Evolutionary conservation across 768 basidiomycete genomes (phyloP), one percentile per base, ranked within the genome.

Genomic region (Coprinellus micaceus): DNA sequence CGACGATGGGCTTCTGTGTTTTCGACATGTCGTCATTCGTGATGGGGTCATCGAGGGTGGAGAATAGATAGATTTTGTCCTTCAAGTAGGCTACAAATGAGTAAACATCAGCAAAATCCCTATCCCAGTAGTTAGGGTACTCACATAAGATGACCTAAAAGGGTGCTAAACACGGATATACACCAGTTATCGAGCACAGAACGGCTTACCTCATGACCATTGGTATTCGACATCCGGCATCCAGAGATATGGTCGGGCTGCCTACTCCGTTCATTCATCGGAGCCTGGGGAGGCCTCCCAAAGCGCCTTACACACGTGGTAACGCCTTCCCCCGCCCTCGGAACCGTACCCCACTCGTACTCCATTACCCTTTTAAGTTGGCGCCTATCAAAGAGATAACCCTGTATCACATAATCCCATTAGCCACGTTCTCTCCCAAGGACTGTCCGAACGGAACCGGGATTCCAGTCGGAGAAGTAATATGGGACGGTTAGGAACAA

Each of bases 271-370:
- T 77, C 74, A 40, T 69, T 70, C 33, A 59, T 60, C 54, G 29
- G 13, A 21, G 30, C 33, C 25, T 26, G 61, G 25, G 59, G 61
- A 3, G 66, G 62, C 53, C 87, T 74, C 11, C 89, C 91, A 67
- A 94, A 91, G 28, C 85, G 82, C 54, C 92, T 80, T 19, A 94
- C 89, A 66, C 93, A 94, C 11, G 86, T 87, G 2, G 89, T 89
- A 46, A 85, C 65, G 44, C 80, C 80, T 74, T 73, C 63, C 22
- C 75, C 63, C 19, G 64, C 60, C 33, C 61, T 66, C 5, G 79
- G 78, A 13, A 81, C 71, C 56, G 77, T 69, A 13, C 91, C 91
- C 89, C 90, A 91, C 63, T 90, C 84, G 47, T 80, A 81, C 55
- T 74, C 69, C 41, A 91, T 70, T 29, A 76, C 71, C 11, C 85